Conservation (phyloP, 805 yeast genomes). For the Saccharomycopsis fermentans region DNA sequence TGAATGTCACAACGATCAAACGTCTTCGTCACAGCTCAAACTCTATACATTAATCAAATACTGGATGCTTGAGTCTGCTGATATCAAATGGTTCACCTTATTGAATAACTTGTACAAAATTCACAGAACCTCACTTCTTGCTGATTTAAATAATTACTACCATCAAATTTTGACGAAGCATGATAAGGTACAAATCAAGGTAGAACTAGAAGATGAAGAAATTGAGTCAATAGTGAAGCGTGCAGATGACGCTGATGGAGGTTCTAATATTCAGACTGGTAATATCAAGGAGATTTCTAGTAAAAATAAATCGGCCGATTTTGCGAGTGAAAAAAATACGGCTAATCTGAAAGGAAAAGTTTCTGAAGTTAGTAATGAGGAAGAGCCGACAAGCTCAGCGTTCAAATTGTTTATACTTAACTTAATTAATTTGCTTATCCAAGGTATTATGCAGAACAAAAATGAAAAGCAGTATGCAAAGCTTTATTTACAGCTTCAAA, state of each 20-base stretch:
- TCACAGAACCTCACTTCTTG: slow-evolving; percentile 34
- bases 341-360: not conserved
- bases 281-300: slow-evolving; percentile 17
- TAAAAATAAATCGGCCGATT: slow-evolving; percentile 15
- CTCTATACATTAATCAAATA: slow-evolving; percentile 33
- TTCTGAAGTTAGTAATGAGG: slow-evolving; percentile 18
- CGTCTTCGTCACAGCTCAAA: slow-evolving; percentile 31
- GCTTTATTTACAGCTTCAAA: slow-evolving; percentile 33
- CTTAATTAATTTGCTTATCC: slow-evolving; percentile 34
- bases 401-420: slow-evolving; percentile 40
- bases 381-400: slow-evolving; percentile 49
- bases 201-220: slow-evolving; percentile 36
- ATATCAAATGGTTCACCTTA: slow-evolving; percentile 48
- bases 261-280: slow-evolving; percentile 16
- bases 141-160: slow-evolving; percentile 33
- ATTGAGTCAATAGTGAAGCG: slow-evolving; percentile 34
- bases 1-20: slow-evolving; percentile 31
- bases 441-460: slow-evolving; percentile 25
- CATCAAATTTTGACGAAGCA: slow-evolving; percentile 31
- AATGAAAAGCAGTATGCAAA: slow-evolving; percentile 24
- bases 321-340: slow-evolving; percentile 19
- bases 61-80: slow-evolving; percentile 50
- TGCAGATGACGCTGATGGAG: slow-evolving; percentile 22
- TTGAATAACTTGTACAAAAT: slow-evolving; percentile 40
- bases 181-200: slow-evolving; percentile 25